Evolutionary conservation across 176 grass and related monocot species (phyloP), one percentile per base, ranked within the genome.

Genomic region (Typha latifolia): DNA sequence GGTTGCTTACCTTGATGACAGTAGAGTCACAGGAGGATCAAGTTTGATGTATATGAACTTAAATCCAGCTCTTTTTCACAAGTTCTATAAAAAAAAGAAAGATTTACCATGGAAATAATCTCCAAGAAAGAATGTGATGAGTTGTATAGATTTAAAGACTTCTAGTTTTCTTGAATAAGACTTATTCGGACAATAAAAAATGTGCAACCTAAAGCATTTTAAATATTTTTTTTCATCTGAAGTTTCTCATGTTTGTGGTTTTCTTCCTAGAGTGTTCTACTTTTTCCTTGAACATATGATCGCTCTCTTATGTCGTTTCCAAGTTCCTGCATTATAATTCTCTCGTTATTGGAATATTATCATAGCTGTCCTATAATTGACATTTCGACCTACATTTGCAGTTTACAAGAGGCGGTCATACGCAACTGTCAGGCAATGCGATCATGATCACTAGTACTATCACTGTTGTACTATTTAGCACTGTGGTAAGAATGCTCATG

Each of bases 401-500:
- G 93, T 96, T 96, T 77, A 76, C 89, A 74, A 99, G 86, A 81
- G 80, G 83, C 72, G 95, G 95, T 4, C 84, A 99, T 66, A 99
- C 95, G n/a, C 49, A 93, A 71, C 72, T 94, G 15, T 86, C 85
- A 7, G 89, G 86, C 64, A 99, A 99, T 48, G 95, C 95, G 19
- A 83, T 99, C 61, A 87, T 99, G 95, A 99, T 99, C 50, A 99
- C 95, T 65, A 99, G 95, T 79, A 99, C 95, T 57, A 99, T 99
- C 51, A 87, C 89, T 47, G 95, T 99, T 26, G 95, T 99, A 29
- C 86, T 99, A 27, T 93, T 99, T 64, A 99, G 89, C 78, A 99
- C 83, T 4, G 49, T 87, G 89, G 95, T 99, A 83, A 93, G 91
- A 62, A 72, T 69, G 74, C 64, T 56, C 72, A 21, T 59, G 29